phyloP scores from a whole-genome alignment of 1,284 basidiomycete species.

The Leccinum pseudoinsigne region DNA sequence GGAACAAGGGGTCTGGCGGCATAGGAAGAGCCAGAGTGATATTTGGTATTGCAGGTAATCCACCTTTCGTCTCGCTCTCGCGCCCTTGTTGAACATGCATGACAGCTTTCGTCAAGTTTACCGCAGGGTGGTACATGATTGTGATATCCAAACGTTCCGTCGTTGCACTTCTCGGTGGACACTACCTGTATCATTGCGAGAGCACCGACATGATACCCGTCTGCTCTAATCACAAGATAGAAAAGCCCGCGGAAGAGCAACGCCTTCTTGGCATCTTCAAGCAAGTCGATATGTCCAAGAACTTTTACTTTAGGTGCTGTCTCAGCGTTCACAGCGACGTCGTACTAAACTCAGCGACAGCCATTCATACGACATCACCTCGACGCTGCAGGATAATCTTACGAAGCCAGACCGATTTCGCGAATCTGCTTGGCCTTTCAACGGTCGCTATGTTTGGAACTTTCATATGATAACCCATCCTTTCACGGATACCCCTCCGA shows the following conservation, averaged over 20 bases:
- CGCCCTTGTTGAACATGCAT: background rate
- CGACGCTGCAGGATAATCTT: constrained; percentile 93
- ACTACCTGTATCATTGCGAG: constrained; percentile 98
- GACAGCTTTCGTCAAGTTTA: constrained; percentile 83
- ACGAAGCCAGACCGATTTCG: constrained; percentile 52
- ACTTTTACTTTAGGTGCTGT: constrained; percentile 95
- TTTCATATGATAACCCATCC: constrained; percentile 82
- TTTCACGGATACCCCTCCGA: constrained; percentile 40
- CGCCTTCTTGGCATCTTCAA: constrained; percentile 92
- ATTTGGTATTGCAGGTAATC: constrained; percentile 72
- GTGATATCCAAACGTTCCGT: constrained; percentile 89
- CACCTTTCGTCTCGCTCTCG: background rate
- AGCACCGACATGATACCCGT: constrained; percentile 85
- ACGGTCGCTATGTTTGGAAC: constrained; percentile 97
- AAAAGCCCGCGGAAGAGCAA: constrained; percentile 82
- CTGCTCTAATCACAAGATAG: constrained; percentile 72
- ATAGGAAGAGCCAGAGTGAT: constrained; percentile 82
- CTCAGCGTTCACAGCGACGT: background rate
- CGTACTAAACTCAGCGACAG: constrained; percentile 41
- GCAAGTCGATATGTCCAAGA: constrained; percentile 97
- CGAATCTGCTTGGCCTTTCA: constrained; percentile 63
- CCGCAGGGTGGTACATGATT: constrained; percentile 91
- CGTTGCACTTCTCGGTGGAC: constrained; percentile 93
- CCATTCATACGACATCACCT: constrained; percentile 96
- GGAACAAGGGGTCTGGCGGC: constrained; percentile 87